These are phyloP conservation scores for Claviceps pazoutovae DNA, from an alignment of 2,329 filamentous ascomycete genomes.

Conservation along the genomic window DNA sequence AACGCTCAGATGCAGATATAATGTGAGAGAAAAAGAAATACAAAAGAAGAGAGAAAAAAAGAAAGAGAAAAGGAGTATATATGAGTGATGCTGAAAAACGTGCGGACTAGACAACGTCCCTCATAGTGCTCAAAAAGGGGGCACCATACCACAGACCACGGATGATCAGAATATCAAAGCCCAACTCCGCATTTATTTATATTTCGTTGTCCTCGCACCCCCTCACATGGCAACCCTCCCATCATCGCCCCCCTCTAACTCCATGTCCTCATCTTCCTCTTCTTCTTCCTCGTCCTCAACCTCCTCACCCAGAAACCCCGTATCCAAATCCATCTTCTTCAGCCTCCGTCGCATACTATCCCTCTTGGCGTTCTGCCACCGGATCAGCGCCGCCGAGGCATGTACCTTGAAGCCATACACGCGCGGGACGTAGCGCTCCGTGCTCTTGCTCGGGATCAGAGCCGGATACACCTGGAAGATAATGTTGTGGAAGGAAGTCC, in stretches of 20 bases:
- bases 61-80: not conserved
- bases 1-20: not conserved
- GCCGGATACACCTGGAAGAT: constrained; percentile 96
- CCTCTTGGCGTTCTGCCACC: constrained; percentile 77
- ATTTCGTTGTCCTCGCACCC: too few relatives aligned
- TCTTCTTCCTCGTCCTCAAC: constrained; percentile 49
- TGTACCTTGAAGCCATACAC: constrained; percentile 96
- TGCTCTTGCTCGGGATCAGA: constrained; percentile 73
- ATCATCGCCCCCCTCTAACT: constrained; percentile 24
- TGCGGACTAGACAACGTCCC: not conserved
- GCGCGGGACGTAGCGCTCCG: constrained; percentile 73
- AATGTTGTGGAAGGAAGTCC: constrained; percentile 96
- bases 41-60: not conserved
- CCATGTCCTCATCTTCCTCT: constrained; percentile 31
- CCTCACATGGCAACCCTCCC: constrained; percentile 10
- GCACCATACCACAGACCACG: not conserved
- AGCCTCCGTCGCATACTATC: constrained; percentile 73
- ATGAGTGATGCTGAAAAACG: not conserved
- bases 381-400: constrained; percentile 68
- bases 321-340: constrained; percentile 56
- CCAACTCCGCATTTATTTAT: too few relatives aligned
- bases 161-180: not conserved
- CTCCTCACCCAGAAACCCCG: constrained; percentile 61
- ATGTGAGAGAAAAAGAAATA: not conserved
- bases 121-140: not conserved